Base-by-base conservation (phyloP, 2,329 filamentous ascomycete species). In the Colletotrichum musae region DNA sequence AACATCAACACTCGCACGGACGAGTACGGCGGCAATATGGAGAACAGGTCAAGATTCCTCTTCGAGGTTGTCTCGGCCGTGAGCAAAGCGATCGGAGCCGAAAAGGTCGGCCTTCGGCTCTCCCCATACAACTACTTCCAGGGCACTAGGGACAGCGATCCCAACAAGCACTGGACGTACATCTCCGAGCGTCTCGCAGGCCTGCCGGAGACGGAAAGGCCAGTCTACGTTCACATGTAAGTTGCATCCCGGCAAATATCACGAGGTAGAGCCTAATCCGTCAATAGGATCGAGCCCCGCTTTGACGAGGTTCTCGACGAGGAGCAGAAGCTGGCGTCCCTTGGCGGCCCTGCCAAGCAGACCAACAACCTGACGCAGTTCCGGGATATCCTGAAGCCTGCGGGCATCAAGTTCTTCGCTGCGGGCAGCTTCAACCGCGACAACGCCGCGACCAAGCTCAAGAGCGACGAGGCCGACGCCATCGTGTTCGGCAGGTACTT, bases 51-150 rank as follows among this genome's bases (percentile, higher is more conserved):
- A n/a, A 81, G 86, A 1, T 77, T 90, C 16, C 76, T 85, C 13
- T 53, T 83, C 15, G 86, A 89, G 51, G 80, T 89, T 12, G 74
- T 85, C 1, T 74, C 82, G 36, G 78, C 80, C 2, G 73, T 84
- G 0, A 76, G 79, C 1, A 72, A 75, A 0, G 80, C 80, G 0
- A 75, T 87, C 2, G 90, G 89, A 0, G 75, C 85, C 0, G 84
- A 90, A 1, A 81, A 82, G 15, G 82, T 85, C 2, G 88, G 84
- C 1, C 85, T 92, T 24, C 85, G 91, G 1, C 77, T 93, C 2
- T 68, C 65, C 0, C 65, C 65, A 1, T 77, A 76, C 75, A 79
- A 79, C 71, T 79, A 79, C 68, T 79, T 77, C 67, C 75, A 78
- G 28, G 65, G 60, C n/a, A 68, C 65, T 6, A 58, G 48, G n/a